A percentile compares a stretch with the other conserved stretches of the same genome.
These are phyloP conservation scores for Mercurialis annua DNA, from an alignment of 345 rosid genomes.

Conservation along the genomic window DNA sequence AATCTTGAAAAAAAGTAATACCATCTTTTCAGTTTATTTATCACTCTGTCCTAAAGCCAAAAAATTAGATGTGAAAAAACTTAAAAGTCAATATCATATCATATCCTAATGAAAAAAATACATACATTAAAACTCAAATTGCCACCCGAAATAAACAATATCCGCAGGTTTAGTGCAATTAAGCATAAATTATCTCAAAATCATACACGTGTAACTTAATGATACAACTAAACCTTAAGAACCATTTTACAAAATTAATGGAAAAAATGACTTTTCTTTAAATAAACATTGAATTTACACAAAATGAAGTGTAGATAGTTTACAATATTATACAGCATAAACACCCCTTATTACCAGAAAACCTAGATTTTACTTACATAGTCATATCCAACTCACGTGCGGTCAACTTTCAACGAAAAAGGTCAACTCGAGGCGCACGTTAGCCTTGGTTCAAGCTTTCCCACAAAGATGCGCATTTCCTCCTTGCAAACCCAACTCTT, in stretches of 20 bases:
- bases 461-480: conserved; percentile 86
- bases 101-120: no score
- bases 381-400: background rate
- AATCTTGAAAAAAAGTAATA: background rate
- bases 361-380: conserved; percentile 6
- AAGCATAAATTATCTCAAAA: conserved; percentile 8
- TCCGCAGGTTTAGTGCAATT: conserved; percentile 4
- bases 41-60: no score
- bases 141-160: background rate
- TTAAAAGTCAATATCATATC: no score
- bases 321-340: background rate
- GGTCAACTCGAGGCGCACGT: conserved; percentile 22
- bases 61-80: no score
- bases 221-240: no score
- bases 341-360: background rate
- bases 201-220: no score
- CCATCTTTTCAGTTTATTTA: no score
- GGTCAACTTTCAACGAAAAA: conserved; percentile 8
- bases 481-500: conserved; percentile 77
- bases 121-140: background rate
- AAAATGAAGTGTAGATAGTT: conserved; percentile 21
- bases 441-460: conserved; percentile 50
- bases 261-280: no score
- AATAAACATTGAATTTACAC: no score
- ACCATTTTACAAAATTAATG: no score